phyloP scores from a whole-genome alignment of 2,329 filamentous ascomycete species.

The Penicillium sclerotigenum region DNA sequence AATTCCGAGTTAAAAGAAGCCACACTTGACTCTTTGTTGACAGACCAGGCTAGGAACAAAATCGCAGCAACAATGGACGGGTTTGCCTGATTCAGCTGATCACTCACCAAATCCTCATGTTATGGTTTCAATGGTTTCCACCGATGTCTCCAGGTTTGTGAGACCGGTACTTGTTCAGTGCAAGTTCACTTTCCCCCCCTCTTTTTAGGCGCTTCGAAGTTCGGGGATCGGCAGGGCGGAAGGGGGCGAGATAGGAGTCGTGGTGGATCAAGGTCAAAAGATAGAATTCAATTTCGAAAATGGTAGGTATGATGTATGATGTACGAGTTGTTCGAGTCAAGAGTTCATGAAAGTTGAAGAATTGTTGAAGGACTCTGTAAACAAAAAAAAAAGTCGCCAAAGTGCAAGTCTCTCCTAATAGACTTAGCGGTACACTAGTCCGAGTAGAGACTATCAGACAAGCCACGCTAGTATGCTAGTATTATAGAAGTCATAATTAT shows the following conservation, averaged over 20 bases:
- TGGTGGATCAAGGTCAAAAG: conserved; percentile 7
- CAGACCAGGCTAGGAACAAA: conserved; percentile 14
- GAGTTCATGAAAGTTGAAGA: background rate
- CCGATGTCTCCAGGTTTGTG: conserved; percentile 1
- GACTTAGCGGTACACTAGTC: conserved; percentile 13
- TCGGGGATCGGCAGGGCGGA: conserved; percentile 19
- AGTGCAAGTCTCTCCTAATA: conserved; percentile 3
- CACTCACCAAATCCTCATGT: conserved; percentile 22
- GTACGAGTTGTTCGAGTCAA: background rate
- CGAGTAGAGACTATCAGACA: conserved; percentile 4
- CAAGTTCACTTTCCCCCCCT: conserved; percentile 12
- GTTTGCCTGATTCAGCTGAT: background rate
- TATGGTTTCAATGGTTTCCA: conserved; percentile 7
- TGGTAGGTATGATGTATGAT: background rate
- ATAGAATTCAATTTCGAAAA: background rate
- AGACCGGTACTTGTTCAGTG: conserved; percentile 5
- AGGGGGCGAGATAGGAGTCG: conserved; percentile 11
- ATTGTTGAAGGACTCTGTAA: background rate
- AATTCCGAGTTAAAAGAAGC: conserved; percentile 13
- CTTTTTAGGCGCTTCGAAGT: conserved; percentile 18
- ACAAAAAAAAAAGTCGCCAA: background rate
- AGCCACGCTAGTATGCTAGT: conserved; percentile 6
- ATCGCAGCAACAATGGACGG: conserved; percentile 13
- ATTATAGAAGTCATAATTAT: conserved; percentile 1
- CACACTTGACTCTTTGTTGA: conserved; percentile 14